Base-by-base conservation (phyloP, 768 basidiomycete genomes). In the Mycena amicta region DNA sequence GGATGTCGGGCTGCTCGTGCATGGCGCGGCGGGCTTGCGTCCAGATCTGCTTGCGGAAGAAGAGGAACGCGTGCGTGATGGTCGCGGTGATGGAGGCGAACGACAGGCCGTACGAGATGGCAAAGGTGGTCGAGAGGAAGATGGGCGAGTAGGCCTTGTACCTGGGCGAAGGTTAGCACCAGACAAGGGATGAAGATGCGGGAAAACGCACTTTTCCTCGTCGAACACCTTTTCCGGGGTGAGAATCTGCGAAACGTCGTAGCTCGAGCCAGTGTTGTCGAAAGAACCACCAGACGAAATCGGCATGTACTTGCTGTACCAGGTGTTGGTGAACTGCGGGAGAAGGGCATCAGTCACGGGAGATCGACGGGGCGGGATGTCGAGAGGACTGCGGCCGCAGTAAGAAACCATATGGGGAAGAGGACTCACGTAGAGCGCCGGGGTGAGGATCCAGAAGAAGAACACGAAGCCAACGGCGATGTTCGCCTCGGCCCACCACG, bases 31-130 rank as follows among this genome's bases (percentile, higher is more conserved):
- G 84, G 26, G 84, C 73, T 70, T 92, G 90, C 0, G 71, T 74
- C 85, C 83, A 88, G 56, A 93, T 89, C 69, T 91, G 89, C 68
- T 90, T 88, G 66, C 90, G 84, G 81, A 86, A 90, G 73, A 82
- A 92, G 31, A 93, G 75, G 69, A 77, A 72, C 1, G 90, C 83
- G 65, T 94, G 93, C 25, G 79, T 83, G 61, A 91, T 70, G 3
- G 88, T 89, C 2, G 91, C 82, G 0, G 91, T 89, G 70, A 93
- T 87, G 27, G 84, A 80, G 2, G 92, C 91, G 62, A 95, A 94
- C 18, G 87, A 88, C 12, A 93, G 76, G 25, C 87, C 62, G 27
- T 93, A 95, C 8, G 86, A 79, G 31, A 93, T 72, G 13, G 92
- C 87, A 66, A 93, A 93, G 0, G 89, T 88, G 23, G 84, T 83